Percentiles rank a stretch among this genome's conserved stretches.
phyloP scores from a whole-genome alignment of 2,329 filamentous ascomycete genomes.

The Colletotrichum horii region DNA sequence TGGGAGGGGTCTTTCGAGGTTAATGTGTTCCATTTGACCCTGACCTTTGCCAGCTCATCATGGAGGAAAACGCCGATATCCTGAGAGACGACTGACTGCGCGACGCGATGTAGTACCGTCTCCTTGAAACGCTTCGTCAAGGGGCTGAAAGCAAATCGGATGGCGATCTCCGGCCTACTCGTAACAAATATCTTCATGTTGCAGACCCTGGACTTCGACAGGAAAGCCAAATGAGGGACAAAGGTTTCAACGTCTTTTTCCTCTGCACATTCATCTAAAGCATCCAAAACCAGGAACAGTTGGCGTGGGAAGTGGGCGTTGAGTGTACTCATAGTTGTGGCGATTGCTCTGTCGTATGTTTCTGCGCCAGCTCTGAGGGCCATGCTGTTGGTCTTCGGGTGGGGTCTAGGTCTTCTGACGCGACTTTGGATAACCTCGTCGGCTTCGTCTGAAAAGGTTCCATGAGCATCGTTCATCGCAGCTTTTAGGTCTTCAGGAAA shows the following conservation, averaged over 20 bases:
- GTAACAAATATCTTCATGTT: not conserved
- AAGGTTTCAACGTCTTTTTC: not conserved
- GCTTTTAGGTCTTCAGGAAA: not conserved
- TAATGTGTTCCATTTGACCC: not conserved
- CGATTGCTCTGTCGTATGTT: no score
- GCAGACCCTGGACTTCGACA: not conserved
- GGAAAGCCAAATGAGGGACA: not conserved
- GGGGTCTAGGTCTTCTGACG: no score
- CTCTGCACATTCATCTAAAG: not conserved
- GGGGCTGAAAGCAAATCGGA: slow-evolving; percentile 34
- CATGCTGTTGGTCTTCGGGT: no score
- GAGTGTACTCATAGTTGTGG: no score
- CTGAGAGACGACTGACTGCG: not conserved
- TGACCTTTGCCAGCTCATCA: not conserved
- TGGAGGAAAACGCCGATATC: not conserved
- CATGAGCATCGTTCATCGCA: no score
- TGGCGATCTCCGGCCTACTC: slow-evolving; percentile 39
- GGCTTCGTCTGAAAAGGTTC: no score
- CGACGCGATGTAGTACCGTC: not conserved
- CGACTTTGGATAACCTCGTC: no score
- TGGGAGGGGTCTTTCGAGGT: not conserved
- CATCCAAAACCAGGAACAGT: not conserved
- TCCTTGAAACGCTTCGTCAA: not conserved
- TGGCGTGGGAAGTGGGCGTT: no score
- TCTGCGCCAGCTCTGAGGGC: no score